Evolutionary conservation across 2,329 filamentous ascomycete genomes (phyloP).

Genomic region (Paecilomyces niveus): DNA sequence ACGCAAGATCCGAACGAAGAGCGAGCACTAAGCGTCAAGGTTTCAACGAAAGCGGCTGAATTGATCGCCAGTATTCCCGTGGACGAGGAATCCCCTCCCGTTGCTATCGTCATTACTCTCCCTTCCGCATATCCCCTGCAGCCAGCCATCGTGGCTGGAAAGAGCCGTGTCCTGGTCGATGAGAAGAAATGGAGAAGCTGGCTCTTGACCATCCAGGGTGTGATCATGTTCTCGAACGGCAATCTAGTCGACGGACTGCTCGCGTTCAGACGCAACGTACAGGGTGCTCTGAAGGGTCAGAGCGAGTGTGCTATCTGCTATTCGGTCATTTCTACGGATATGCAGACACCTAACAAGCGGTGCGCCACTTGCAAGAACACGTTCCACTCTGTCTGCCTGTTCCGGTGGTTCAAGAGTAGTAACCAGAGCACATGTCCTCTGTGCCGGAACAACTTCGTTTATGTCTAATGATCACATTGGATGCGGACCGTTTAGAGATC

Average conservation of each 20-base stretch:
- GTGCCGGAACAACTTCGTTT: slow-evolving; percentile 80
- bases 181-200: slow-evolving; percentile 91
- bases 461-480: slow-evolving; percentile 29
- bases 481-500: neutral
- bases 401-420: slow-evolving; percentile 94
- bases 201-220: slow-evolving; percentile 80
- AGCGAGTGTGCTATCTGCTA: slow-evolving; percentile 97
- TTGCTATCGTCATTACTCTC: slow-evolving; percentile 72
- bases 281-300: slow-evolving; percentile 83
- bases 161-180: slow-evolving; percentile 77
- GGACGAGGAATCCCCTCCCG: slow-evolving; percentile 77
- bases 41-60: slow-evolving; percentile 64
- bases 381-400: slow-evolving; percentile 85
- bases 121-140: slow-evolving; percentile 78
- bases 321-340: slow-evolving; percentile 81
- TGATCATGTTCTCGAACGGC: slow-evolving; percentile 88
- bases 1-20: slow-evolving; percentile 45
- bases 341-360: slow-evolving; percentile 82
- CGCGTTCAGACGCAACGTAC: slow-evolving; percentile 80
- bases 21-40: slow-evolving; percentile 55
- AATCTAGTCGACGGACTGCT: slow-evolving; percentile 79
- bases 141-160: slow-evolving; percentile 64
- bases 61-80: slow-evolving; percentile 79
- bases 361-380: slow-evolving; percentile 90
- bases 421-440: slow-evolving; percentile 87